Conservation (phyloP, 169 alveolate genomes). For the Eimeria tenella region DNA sequence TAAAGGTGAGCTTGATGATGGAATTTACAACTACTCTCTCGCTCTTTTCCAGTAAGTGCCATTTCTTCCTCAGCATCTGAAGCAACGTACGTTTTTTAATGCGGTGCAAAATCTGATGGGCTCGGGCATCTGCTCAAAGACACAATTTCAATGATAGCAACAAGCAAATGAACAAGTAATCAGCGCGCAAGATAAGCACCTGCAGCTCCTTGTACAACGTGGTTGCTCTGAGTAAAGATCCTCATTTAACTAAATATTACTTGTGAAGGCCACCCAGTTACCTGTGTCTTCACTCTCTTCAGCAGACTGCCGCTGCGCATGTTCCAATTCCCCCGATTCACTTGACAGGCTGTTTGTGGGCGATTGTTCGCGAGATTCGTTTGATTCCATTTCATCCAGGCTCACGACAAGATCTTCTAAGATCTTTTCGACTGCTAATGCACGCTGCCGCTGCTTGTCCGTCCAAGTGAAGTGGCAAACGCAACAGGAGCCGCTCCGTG, state of each 20-base stretch:
- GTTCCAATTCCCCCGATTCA: not conserved
- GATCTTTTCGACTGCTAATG: conserved; percentile 1
- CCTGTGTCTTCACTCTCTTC: not conserved
- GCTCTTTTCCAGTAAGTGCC: conserved; percentile 3
- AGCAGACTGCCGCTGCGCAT: not conserved
- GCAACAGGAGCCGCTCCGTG: conserved; percentile 52
- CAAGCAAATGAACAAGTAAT: not conserved
- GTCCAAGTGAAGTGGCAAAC: conserved; percentile 29
- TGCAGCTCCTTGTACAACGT: not conserved
- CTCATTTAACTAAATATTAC: not conserved
- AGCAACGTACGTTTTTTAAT: not conserved
- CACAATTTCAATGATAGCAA: not conserved
- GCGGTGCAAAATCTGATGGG: conserved; percentile 21
- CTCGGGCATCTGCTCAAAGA: not conserved
- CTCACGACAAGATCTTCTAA: not conserved
- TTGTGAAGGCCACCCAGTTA: not conserved
- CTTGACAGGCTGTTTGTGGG: conserved; percentile 21
- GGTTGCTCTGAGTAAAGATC: not conserved
- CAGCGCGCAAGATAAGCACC: not conserved
- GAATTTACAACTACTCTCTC: conserved; percentile 17
- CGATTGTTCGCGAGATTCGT: not conserved
- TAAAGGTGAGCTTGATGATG: conserved; percentile 14
- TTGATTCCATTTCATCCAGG: not conserved
- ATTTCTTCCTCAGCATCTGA: not conserved
- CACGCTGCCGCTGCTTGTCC: conserved; percentile 5